Evolutionary conservation across 2,329 filamentous ascomycete species (phyloP).

Genomic region (Periconia digitata): DNA sequence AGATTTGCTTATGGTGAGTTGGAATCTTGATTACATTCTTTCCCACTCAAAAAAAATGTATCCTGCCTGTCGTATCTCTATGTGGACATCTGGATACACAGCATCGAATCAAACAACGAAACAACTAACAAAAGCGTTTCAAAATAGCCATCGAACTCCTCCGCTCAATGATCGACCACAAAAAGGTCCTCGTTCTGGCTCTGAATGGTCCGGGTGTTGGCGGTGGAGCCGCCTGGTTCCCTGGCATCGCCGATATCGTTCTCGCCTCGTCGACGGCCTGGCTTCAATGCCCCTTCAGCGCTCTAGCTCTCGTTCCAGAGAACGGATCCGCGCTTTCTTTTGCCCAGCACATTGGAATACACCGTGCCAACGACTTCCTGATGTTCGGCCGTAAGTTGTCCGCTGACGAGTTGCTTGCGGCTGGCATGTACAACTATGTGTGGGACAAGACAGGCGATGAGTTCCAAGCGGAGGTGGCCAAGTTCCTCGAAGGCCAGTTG

Average conservation of each 20-base stretch:
- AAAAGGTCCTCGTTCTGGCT: conserved; percentile 54
- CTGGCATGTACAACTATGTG: conserved; percentile 51
- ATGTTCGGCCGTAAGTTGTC: conserved; percentile 54
- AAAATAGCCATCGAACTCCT: conserved; percentile 40
- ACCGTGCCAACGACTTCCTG: conserved; percentile 55
- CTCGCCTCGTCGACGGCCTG: conserved; percentile 49
- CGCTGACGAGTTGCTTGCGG: conserved; percentile 47
- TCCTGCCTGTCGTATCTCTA: no score
- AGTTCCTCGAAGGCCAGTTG: conserved; percentile 49
- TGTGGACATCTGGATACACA: no score
- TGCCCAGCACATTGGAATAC: conserved; percentile 52
- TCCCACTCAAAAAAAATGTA: no score
- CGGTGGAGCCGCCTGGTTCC: conserved; percentile 54
- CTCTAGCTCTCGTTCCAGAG: conserved; percentile 53
- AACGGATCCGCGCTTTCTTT: conserved; percentile 51
- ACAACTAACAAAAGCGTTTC: no score
- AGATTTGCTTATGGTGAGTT: conserved; percentile 34
- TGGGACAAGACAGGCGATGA: conserved; percentile 43
- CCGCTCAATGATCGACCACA: conserved; percentile 53
- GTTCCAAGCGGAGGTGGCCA: conserved; percentile 47
- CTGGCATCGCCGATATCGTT: conserved; percentile 52
- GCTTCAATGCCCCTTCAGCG: conserved; percentile 53
- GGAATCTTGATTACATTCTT: neutral
- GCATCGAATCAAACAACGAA: no score
- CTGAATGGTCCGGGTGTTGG: conserved; percentile 55